Evolutionary conservation across 495 filamentous ascomycete species (phyloP), one percentile per base, ranked within the genome.

Genomic region (Parathielavia appendiculata): DNA sequence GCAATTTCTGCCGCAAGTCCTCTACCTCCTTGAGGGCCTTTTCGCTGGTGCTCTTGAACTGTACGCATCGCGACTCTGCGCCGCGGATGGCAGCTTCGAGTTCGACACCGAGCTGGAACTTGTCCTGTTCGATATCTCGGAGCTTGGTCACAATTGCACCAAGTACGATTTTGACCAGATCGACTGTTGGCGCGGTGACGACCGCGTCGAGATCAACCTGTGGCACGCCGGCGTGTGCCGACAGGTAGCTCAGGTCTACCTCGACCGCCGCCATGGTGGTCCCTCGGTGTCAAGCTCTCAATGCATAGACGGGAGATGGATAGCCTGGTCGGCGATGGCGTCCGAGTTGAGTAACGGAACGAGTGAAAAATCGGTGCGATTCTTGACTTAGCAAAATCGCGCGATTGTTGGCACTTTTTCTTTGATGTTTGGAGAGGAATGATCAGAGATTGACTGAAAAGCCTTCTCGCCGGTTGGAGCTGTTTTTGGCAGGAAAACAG

Each of bases 91-190:
- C 84, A 73, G 87, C 92, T 70, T 97, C 93, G 11, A 97, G 78
- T 74, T 97, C 93, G n/a, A 97, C 90, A 56, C 91, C 89, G 16
- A 88, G 69, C 51, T 87, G 86, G 45, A 95, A 80, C 71, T 95
- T 96, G 45, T 93, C 87, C 8, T 92, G 85, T 58, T 96, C 90
- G 62, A 82, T 81, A 62, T 96, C 91, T 48, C 83, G 86, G 32
- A 89, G 87, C 72, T 90, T 95, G 32, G 76, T 75, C 22, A 83
- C 78, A 49, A 97, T 81, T 4, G 80, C 79, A 12, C 79, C 72
- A 14, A 97, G 75, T 32, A 97, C 76, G 36, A 79, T 73, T 48
- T 78, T 80, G 50, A 95, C 87, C 16, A 95, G 81, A 3, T 92
- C 89, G 56, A 78, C 75, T 1, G 91, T 96, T 11, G 91, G 91